A percentile compares a stretch with the other conserved stretches of the same genome.
These are phyloP conservation scores for Hemileia vastatrix DNA, from an alignment of 1,284 basidiomycete species.

Conservation along the genomic window DNA sequence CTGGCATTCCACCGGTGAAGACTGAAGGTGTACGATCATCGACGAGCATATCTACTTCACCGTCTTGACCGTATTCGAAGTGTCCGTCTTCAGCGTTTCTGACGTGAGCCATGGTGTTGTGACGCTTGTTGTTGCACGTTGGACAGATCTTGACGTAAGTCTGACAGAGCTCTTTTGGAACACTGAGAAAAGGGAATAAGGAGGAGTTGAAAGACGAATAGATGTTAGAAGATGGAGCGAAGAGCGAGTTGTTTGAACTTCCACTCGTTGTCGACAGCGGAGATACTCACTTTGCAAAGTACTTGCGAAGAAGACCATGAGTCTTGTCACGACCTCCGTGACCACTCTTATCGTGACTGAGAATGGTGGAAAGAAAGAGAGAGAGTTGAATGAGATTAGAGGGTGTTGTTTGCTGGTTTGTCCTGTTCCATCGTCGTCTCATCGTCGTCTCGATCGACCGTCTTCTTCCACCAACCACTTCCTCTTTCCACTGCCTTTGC, in stretches of 20 bases:
- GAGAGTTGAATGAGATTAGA: neutral
- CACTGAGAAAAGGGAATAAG: constrained; percentile 3
- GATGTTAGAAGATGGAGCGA: neutral
- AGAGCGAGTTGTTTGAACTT: neutral
- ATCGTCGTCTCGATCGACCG: neutral
- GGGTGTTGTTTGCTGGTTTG: neutral
- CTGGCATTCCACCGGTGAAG: neutral
- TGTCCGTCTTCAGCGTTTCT: neutral
- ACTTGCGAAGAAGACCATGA: constrained; percentile 6
- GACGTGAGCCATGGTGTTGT: neutral
- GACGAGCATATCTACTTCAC: neutral
- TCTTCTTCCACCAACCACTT: neutral
- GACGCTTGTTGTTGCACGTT: constrained; percentile 8
- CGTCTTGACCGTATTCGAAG: neutral
- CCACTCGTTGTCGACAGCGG: neutral
- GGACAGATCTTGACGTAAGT: constrained; percentile 20
- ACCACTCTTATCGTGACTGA: constrained; percentile 6
- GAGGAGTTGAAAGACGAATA: neutral
- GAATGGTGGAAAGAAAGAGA: neutral
- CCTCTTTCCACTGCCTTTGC: neutral
- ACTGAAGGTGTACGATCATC: neutral
- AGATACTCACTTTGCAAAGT: constrained; percentile 17
- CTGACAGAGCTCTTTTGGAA: constrained; percentile 17
- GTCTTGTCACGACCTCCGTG: constrained; percentile 21
- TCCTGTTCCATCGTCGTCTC: neutral